Evolutionary conservation across 1,284 basidiomycete genomes (phyloP).

Genomic region (Heterobasidion parviporum): DNA sequence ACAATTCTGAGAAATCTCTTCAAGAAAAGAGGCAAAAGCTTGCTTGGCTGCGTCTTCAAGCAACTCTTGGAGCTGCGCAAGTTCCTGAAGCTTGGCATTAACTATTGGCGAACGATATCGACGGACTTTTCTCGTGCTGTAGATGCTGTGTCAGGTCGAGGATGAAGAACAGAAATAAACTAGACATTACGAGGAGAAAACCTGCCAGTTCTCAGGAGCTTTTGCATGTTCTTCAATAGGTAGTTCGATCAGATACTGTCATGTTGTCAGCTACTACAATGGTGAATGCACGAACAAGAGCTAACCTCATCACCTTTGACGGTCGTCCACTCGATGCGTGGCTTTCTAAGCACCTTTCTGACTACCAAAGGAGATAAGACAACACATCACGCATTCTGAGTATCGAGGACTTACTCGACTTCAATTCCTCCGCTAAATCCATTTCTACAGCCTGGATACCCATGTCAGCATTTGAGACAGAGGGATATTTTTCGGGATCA

Average conservation of each 20-base stretch:
- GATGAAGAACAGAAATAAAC: not conserved
- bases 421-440: slow-evolving; percentile 74
- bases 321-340: slow-evolving; percentile 68
- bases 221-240: slow-evolving; percentile 63
- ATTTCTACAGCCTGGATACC: slow-evolving; percentile 55
- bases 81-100: slow-evolving; percentile 59
- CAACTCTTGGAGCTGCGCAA: slow-evolving; percentile 72
- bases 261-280: not conserved
- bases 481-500: slow-evolving; percentile 65
- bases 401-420: slow-evolving; percentile 39
- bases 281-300: not conserved
- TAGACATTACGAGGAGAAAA: slow-evolving; percentile 57
- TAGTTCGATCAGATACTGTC: slow-evolving; percentile 72
- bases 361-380: slow-evolving; percentile 31
- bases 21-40: slow-evolving; percentile 65
- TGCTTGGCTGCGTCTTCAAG: slow-evolving; percentile 60
- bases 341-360: slow-evolving; percentile 67
- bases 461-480: slow-evolving; percentile 45
- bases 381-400: slow-evolving; percentile 2
- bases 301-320: slow-evolving; percentile 66
- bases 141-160: slow-evolving; percentile 5
- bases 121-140: slow-evolving; percentile 66
- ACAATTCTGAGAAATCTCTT: slow-evolving; percentile 55
- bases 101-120: slow-evolving; percentile 82
- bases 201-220: slow-evolving; percentile 76